Conservation (phyloP, 2,329 filamentous ascomycete genomes). For the Cladosporium oxysporum region DNA sequence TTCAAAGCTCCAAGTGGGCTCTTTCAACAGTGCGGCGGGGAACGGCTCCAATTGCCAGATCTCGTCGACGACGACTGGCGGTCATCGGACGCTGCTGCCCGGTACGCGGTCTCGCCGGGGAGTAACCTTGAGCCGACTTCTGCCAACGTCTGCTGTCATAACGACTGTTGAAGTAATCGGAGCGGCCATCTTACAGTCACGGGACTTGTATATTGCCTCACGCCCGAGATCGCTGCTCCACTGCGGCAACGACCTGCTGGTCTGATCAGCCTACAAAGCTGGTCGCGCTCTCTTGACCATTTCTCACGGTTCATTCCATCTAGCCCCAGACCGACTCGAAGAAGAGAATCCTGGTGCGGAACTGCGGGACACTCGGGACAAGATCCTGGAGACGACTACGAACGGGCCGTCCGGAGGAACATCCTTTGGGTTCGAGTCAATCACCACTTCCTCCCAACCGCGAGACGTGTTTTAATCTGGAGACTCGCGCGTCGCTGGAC, state of each 20-base stretch:
- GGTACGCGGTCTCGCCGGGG: slow-evolving; percentile 16
- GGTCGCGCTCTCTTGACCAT: background rate
- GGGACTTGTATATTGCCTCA: slow-evolving; percentile 5
- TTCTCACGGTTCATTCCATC: background rate
- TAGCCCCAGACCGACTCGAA: slow-evolving; percentile 1
- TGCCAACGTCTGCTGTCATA: slow-evolving; percentile 15
- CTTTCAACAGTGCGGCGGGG: slow-evolving; percentile 9
- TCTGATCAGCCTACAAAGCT: slow-evolving; percentile 11
- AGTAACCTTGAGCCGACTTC: slow-evolving; percentile 17
- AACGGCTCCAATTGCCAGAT: slow-evolving; percentile 12
- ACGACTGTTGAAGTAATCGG: background rate
- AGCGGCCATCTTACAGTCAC: slow-evolving; percentile 9
- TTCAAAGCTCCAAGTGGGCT: slow-evolving; percentile 17
- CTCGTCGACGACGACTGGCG: slow-evolving; percentile 6
- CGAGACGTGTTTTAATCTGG: background rate
- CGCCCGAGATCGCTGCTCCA: slow-evolving; percentile 12
- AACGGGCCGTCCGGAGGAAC: slow-evolving; percentile 17
- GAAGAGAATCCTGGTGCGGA: slow-evolving; percentile 10
- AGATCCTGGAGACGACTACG: slow-evolving; percentile 13
- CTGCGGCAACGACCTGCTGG: slow-evolving; percentile 18
- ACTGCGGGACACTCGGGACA: slow-evolving; percentile 11
- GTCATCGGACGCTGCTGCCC: slow-evolving; percentile 10
- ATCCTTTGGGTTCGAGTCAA: slow-evolving; percentile 15
- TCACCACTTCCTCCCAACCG: slow-evolving; percentile 4
- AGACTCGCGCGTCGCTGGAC: slow-evolving; percentile 2